phyloP scores from a whole-genome alignment of 805 yeast species.

The Alloascoidea hylecoeti region DNA sequence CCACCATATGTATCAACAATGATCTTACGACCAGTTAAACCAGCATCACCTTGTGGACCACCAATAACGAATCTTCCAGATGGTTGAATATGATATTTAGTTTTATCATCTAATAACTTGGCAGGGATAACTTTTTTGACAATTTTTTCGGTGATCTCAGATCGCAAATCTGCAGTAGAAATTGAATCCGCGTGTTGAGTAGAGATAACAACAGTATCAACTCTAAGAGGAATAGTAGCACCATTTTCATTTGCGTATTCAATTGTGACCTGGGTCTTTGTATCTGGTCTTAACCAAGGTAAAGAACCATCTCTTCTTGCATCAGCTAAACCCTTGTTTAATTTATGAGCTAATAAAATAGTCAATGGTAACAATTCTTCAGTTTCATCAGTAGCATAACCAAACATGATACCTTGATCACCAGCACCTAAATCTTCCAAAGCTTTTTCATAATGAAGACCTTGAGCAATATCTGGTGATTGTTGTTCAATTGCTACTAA shows the following conservation, averaged over 20 bases:
- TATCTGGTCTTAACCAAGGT: conserved; percentile 97
- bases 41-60: conserved; percentile 99
- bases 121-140: conserved; percentile 89
- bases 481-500: conserved; percentile 98
- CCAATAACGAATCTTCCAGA: conserved; percentile 99
- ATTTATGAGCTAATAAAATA: conserved; percentile 84
- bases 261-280: conserved; percentile 98
- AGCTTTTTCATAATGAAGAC: conserved; percentile 90
- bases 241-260: conserved; percentile 92
- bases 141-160: conserved; percentile 62
- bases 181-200: conserved; percentile 97
- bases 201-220: conserved; percentile 94
- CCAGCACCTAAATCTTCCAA: conserved; percentile 98
- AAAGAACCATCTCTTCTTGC: conserved; percentile 95
- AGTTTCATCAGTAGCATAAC: conserved; percentile 98
- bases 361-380: conserved; percentile 96
- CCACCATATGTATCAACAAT: conserved; percentile 99
- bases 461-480: conserved; percentile 98
- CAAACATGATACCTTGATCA: conserved; percentile 99
- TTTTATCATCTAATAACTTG: conserved; percentile 82
- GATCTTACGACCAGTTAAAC: conserved; percentile 98
- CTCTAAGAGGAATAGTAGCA: conserved; percentile 91
- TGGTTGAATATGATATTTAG: conserved; percentile 97
- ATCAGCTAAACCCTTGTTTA: conserved; percentile 91
- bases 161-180: conserved; percentile 84